Percentiles rank a stretch among this genome's conserved stretches.
phyloP scores from a whole-genome alignment of 768 basidiomycete genomes.

The Kwoniella newhampshirensis region DNA sequence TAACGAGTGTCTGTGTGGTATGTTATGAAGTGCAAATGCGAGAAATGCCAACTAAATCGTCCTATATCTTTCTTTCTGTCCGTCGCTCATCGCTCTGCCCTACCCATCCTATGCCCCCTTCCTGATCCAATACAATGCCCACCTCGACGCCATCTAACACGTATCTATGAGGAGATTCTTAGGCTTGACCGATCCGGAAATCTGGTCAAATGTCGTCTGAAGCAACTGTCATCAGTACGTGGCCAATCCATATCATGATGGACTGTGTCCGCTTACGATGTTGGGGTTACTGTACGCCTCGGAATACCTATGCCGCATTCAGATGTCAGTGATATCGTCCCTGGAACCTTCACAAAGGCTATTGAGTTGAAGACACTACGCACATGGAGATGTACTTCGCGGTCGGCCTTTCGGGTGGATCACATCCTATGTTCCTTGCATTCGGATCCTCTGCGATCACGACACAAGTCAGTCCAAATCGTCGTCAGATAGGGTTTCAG shows the following conservation, averaged over 20 bases:
- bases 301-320: constrained; percentile 31
- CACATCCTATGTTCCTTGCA: constrained; percentile 72
- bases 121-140: no score
- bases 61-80: no score
- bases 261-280: constrained; percentile 34
- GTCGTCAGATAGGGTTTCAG: no score
- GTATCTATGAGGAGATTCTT: constrained; percentile 45
- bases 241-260: background rate
- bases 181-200: constrained; percentile 31
- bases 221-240: background rate
- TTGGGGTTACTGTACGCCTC: constrained; percentile 48
- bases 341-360: no score
- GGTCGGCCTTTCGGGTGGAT: constrained; percentile 76
- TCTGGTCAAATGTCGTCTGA: constrained; percentile 37
- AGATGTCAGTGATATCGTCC: no score
- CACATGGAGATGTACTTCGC: constrained; percentile 65
- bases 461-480: background rate
- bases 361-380: background rate
- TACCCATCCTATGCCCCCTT: no score
- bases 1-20: no score
- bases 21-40: no score
- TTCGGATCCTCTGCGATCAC: constrained; percentile 46
- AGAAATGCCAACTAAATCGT: no score
- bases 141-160: constrained; percentile 32
- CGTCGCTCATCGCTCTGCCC: no score